Evolutionary conservation across 2,329 filamentous ascomycete species (phyloP), one percentile per base, ranked within the genome.

Genomic region (Fusarium secorum): DNA sequence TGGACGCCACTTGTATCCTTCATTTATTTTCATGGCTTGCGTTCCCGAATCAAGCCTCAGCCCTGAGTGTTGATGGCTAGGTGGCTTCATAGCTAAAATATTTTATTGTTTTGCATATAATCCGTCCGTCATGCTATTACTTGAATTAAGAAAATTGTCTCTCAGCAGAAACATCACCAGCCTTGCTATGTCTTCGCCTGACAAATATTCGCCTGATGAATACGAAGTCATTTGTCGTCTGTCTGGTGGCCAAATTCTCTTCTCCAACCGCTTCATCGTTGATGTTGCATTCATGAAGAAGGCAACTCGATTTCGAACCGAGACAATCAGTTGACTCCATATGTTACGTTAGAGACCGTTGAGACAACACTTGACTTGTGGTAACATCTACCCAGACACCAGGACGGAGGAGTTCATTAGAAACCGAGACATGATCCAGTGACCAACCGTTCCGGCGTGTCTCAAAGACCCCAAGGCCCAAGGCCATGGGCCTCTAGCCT

Each of bases 371-470:
- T 72, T 72, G 69, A 60, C 63, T 53, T 53, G 39, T 42, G 48
- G 68, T 71, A 57, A 24, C 57, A 70, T 71, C 35, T 35, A 35
- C 30, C 35, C 45, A 39, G 49, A 53, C 51, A 41, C 54, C 38
- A 39, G 56, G 63, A 48, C 20, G 36, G 26, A 24, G 7, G 15
- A 28, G 38, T 45, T 45, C 63, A 66, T 68, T 41, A 49, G 52
- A 70, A 48, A 49, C n/a, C 68, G 55, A 73, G 63, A 72, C 70
- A 42, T 33, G 51, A 35, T 45, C 68, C 33, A 64, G 54, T 71
- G 64, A 68, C 42, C 41, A 38, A 14, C 15, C 44, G 26, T 41
- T 68, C 54, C 28, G 38, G 35, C n/a, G 11, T 56, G 49, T 59
- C 54, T 51, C 32, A 49, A 46, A 33, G 35, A 45, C 61, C 59